A percentile compares a stretch with the other conserved stretches of the same genome.
Evolutionary conservation across 2,329 filamentous ascomycete genomes (phyloP).

Genomic region (Exserohilum rostratum): DNA sequence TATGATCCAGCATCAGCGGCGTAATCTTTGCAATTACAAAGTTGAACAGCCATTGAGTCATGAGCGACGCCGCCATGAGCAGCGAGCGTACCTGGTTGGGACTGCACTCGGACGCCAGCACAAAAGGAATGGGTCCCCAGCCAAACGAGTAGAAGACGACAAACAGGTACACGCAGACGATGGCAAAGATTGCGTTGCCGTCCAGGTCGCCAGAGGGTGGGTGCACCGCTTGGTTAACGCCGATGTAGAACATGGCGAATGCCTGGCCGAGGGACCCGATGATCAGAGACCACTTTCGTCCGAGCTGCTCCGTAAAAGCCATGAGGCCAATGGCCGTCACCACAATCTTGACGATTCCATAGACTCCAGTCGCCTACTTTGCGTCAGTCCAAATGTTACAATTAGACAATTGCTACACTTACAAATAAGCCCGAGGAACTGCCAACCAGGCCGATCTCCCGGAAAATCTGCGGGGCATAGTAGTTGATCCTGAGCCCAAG

Average conservation of each 20-base stretch:
- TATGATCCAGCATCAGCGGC: constrained; percentile 51
- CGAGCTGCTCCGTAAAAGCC: constrained; percentile 54
- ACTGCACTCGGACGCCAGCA: constrained; percentile 51
- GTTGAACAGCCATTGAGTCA: constrained; percentile 54
- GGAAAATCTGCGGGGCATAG: constrained; percentile 54
- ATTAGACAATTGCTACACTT: constrained; percentile 37
- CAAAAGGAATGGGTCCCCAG: constrained; percentile 56
- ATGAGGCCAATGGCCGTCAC: constrained; percentile 53
- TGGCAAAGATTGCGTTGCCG: constrained; percentile 52
- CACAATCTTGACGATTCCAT: constrained; percentile 55
- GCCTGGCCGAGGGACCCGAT: constrained; percentile 52
- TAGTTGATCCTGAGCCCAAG: constrained; percentile 45
- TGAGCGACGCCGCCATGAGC: constrained; percentile 53
- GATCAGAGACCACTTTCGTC: constrained; percentile 54
- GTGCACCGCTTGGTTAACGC: constrained; percentile 44
- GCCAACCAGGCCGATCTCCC: constrained; percentile 49
- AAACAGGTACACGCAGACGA: constrained; percentile 59
- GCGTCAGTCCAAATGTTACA: constrained; percentile 2
- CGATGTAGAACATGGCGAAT: constrained; percentile 51
- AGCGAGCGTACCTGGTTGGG: constrained; percentile 51
- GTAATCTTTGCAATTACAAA: constrained; percentile 46
- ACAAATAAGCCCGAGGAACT: constrained; percentile 52
- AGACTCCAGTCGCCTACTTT: constrained; percentile 36
- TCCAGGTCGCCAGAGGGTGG: constrained; percentile 43
- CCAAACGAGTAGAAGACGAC: constrained; percentile 56